Evolutionary conservation across 768 basidiomycete genomes (phyloP).

Genomic region (Tylopilus intermedius): DNA sequence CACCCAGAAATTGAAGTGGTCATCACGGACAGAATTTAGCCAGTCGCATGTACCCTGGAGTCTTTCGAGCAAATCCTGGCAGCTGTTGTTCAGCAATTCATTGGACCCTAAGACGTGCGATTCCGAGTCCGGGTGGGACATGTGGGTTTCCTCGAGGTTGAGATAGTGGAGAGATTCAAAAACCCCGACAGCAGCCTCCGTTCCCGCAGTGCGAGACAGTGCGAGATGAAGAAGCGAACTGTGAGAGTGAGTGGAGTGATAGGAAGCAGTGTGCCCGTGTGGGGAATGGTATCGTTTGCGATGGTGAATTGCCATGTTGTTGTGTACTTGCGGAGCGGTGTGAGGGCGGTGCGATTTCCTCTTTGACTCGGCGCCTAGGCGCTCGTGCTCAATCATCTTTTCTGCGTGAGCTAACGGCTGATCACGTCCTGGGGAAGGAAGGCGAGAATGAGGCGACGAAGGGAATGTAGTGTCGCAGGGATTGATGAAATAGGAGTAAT

Average conservation of each 20-base stretch:
- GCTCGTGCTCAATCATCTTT: not conserved
- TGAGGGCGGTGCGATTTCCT: not conserved
- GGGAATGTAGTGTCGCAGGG: constrained; percentile 28
- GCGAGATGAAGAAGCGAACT: constrained; percentile 38
- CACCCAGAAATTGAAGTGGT: constrained; percentile 37
- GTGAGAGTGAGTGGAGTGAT: constrained; percentile 32
- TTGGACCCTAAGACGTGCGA: constrained; percentile 40
- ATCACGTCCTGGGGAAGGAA: constrained; percentile 26
- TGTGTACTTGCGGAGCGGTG: constrained; percentile 5
- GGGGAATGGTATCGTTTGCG: constrained; percentile 10
- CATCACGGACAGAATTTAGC: constrained; percentile 40
- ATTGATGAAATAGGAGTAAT: constrained; percentile 39
- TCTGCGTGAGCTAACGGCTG: not conserved
- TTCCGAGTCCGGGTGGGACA: constrained; percentile 46
- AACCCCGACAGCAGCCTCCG: constrained; percentile 60
- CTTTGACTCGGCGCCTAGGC: not conserved
- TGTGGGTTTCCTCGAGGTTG: constrained; percentile 54
- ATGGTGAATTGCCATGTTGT: not conserved
- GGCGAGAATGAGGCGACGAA: constrained; percentile 31
- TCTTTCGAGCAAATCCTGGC: constrained; percentile 46
- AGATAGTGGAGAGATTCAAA: constrained; percentile 71
- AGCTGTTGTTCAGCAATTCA: constrained; percentile 46
- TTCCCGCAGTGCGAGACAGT: constrained; percentile 23
- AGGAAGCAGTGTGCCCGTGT: constrained; percentile 12
- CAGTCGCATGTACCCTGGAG: constrained; percentile 44